Percentiles rank a stretch among this genome's conserved stretches.
These are phyloP conservation scores for Scedosporium boydii DNA, from an alignment of 2,329 filamentous ascomycete species.

Conservation along the genomic window DNA sequence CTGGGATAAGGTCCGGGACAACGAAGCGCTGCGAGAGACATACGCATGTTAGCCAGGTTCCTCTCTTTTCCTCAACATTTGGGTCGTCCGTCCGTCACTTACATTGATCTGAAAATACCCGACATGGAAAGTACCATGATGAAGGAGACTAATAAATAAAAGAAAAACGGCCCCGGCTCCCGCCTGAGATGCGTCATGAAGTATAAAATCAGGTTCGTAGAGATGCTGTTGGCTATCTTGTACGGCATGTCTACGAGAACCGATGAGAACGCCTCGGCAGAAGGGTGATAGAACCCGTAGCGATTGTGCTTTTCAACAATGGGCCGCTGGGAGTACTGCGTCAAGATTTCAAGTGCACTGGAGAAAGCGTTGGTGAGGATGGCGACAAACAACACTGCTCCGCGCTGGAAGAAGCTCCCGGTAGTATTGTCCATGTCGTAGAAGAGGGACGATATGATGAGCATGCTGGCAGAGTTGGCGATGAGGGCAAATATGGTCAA, in stretches of 20 bases:
- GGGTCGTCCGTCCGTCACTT: no score
- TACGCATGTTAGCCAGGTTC: no score
- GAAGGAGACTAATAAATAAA: conserved; percentile 72
- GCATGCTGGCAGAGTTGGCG: conserved; percentile 36
- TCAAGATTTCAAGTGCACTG: conserved; percentile 73
- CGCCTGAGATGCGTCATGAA: conserved; percentile 79
- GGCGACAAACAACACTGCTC: conserved; percentile 77
- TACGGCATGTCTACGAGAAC: conserved; percentile 82
- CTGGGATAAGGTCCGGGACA: conserved; percentile 60
- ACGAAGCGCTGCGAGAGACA: conserved; percentile 36
- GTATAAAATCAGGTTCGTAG: conserved; percentile 74
- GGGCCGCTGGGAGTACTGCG: conserved; percentile 76
- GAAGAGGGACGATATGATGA: conserved; percentile 74
- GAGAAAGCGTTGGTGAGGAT: conserved; percentile 79
- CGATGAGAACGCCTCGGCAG: conserved; percentile 76
- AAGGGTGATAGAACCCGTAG: conserved; percentile 91
- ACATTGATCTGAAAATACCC: conserved; percentile 73
- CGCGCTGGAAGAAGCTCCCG: conserved; percentile 66
- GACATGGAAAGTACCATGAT: conserved; percentile 68
- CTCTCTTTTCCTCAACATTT: no score
- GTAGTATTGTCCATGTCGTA: conserved; percentile 60
- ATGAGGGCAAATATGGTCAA: conserved; percentile 42
- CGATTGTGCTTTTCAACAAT: conserved; percentile 86
- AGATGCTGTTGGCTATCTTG: conserved; percentile 62
- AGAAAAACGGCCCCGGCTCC: conserved; percentile 70